Percentiles rank a stretch among this genome's conserved stretches.
Evolutionary conservation across 768 basidiomycete species (phyloP).

Genomic region (Podaxis sp.): DNA sequence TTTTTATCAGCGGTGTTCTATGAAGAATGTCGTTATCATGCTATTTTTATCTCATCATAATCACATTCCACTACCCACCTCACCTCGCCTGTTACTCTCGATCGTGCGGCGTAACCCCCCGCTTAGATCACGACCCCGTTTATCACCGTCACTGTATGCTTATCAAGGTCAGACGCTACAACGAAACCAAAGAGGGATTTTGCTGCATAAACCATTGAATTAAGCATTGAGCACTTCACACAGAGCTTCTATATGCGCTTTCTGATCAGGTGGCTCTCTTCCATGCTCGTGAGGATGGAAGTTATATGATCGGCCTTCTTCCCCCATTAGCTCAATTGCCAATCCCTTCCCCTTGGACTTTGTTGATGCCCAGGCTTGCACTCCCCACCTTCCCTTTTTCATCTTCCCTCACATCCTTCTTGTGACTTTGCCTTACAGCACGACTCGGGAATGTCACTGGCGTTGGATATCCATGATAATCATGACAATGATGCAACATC

Average conservation of each 20-base stretch:
- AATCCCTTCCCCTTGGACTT: neutral
- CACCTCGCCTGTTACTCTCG: neutral
- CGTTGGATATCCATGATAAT: neutral
- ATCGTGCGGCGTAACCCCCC: neutral
- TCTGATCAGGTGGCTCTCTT: neutral
- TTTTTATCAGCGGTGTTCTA: constrained; percentile 1
- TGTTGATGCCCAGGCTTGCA: neutral
- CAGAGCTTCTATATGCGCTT: neutral
- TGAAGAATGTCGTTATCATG: neutral
- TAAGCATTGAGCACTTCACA: neutral
- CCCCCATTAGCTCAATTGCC: neutral
- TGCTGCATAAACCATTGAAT: neutral
- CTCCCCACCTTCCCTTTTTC: neutral
- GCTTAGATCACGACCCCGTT: neutral
- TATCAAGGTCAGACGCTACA: neutral
- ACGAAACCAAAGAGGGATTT: neutral
- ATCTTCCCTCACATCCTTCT: neutral
- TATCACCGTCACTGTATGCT: neutral
- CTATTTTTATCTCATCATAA: constrained; percentile 5
- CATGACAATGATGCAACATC: neutral
- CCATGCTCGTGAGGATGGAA: neutral
- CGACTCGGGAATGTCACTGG: neutral
- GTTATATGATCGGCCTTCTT: neutral
- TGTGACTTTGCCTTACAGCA: neutral
- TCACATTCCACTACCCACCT: neutral